These are phyloP conservation scores for Sarocladiaceae sp. DNA, from an alignment of 2,329 filamentous ascomycete species.

Conservation along the genomic window DNA sequence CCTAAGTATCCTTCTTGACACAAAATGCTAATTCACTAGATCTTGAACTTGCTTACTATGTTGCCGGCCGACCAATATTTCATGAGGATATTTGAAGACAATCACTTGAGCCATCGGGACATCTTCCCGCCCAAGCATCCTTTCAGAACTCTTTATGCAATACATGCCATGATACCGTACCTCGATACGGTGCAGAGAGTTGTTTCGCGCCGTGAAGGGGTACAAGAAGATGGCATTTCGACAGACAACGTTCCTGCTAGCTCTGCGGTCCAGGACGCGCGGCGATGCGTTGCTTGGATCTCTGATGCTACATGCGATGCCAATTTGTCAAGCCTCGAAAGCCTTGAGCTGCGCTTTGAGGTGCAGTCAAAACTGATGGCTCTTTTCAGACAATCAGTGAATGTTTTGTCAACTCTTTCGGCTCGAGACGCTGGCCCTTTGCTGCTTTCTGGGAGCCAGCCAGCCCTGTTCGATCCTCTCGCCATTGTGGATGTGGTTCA, in stretches of 20 bases:
- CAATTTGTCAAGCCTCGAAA: neutral
- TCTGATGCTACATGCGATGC: neutral
- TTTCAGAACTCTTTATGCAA: slow-evolving; percentile 69
- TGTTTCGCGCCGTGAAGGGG: no score
- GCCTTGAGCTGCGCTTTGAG: neutral
- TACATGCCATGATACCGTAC: slow-evolving; percentile 62
- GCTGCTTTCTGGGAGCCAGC: neutral
- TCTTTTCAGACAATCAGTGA: neutral
- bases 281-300: neutral
- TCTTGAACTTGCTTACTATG: slow-evolving; percentile 65
- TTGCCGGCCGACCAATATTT: slow-evolving; percentile 66
- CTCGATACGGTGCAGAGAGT: slow-evolving; percentile 31
- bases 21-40: slow-evolving; percentile 33
- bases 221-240: neutral
- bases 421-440: neutral
- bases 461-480: neutral
- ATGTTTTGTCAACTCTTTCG: neutral
- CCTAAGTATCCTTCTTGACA: neutral
- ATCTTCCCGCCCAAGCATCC: slow-evolving; percentile 67
- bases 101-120: slow-evolving; percentile 48
- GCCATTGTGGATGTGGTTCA: neutral
- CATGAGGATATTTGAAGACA: slow-evolving; percentile 53
- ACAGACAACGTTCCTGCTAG: neutral
- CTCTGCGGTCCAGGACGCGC: neutral
- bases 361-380: neutral